These are phyloP conservation scores for Chytridium lagenaria DNA, from an alignment of 371 early-diverging fungal genomes.

Conservation along the genomic window DNA sequence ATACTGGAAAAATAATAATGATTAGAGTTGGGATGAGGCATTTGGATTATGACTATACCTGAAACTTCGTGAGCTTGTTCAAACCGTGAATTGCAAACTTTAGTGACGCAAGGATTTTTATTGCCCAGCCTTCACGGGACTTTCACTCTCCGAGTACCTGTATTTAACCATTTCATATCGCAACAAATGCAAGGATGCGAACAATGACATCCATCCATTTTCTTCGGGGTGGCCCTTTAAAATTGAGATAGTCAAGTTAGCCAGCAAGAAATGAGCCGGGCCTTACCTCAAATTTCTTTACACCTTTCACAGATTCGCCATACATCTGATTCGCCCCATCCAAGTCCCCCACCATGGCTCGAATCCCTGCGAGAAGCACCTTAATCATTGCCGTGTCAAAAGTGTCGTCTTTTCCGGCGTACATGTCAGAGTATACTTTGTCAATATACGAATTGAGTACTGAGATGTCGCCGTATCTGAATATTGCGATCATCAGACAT, in stretches of 20 bases:
- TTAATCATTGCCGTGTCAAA: neutral
- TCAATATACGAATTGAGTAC: neutral
- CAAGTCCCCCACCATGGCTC: neutral
- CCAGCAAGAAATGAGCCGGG: neutral
- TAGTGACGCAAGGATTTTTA: neutral
- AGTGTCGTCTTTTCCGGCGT: neutral
- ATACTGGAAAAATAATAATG: neutral
- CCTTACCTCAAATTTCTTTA: neutral
- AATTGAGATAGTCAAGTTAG: neutral
- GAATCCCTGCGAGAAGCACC: neutral
- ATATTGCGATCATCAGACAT: too few relatives aligned
- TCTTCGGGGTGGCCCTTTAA: neutral
- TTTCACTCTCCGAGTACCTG: neutral
- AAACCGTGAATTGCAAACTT: neutral
- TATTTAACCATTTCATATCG: neutral
- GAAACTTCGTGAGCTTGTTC: neutral
- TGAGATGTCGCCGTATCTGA: neutral
- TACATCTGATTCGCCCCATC: neutral
- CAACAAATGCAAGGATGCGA: neutral
- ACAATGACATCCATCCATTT: conserved; percentile 11
- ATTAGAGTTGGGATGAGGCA: neutral
- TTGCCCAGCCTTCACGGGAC: neutral
- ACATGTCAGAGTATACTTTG: neutral
- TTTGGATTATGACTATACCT: neutral
- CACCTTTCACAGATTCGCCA: neutral